Evolutionary conservation across 495 filamentous ascomycete species (phyloP).

Genomic region (Aspergillus nidulans): DNA sequence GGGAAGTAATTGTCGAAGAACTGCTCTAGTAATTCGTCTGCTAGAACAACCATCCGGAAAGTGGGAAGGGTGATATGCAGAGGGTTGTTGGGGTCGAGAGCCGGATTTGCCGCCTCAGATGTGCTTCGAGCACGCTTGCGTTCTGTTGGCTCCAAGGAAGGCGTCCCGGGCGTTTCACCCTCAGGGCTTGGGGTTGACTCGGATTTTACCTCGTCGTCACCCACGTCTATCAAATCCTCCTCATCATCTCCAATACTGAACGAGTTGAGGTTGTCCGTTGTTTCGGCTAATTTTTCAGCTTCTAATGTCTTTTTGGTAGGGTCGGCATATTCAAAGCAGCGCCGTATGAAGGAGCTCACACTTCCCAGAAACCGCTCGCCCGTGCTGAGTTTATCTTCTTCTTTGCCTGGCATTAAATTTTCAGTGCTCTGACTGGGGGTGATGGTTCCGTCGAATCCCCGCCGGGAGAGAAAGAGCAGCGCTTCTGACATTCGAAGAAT

Average conservation of each 20-base stretch:
- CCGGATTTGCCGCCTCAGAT: conserved; percentile 66
- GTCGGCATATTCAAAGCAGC: conserved; percentile 98
- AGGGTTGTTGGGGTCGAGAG: conserved; percentile 86
- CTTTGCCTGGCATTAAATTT: conserved; percentile 25
- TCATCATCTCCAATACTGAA: conserved; percentile 80
- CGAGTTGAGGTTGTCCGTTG: conserved; percentile 48
- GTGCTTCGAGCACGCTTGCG: conserved; percentile 18
- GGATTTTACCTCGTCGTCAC: conserved; percentile 28
- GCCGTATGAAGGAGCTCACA: conserved; percentile 88
- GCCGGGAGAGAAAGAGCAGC: conserved; percentile 81
- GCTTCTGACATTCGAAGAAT: conserved; percentile 94
- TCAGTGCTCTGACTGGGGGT: conserved; percentile 46
- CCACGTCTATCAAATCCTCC: conserved; percentile 64
- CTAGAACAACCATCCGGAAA: conserved; percentile 97
- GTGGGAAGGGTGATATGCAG: conserved; percentile 95
- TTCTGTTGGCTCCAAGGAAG: conserved; percentile 5
- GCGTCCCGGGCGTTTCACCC: conserved; percentile 9
- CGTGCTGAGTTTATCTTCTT: conserved; percentile 37
- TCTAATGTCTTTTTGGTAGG: conserved; percentile 57
- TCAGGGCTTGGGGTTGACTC: conserved; percentile 14
- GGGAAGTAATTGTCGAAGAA: conserved; percentile 87
- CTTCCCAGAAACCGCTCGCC: conserved; percentile 85
- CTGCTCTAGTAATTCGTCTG: conserved; percentile 89
- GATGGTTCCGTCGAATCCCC: conserved; percentile 72
- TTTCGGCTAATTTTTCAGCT: conserved; percentile 24